A percentile compares a stretch with the other conserved stretches of the same genome.
Evolutionary conservation across 106 monocot genomes (phyloP).

Genomic region (Acanthochlamys bracteata): DNA sequence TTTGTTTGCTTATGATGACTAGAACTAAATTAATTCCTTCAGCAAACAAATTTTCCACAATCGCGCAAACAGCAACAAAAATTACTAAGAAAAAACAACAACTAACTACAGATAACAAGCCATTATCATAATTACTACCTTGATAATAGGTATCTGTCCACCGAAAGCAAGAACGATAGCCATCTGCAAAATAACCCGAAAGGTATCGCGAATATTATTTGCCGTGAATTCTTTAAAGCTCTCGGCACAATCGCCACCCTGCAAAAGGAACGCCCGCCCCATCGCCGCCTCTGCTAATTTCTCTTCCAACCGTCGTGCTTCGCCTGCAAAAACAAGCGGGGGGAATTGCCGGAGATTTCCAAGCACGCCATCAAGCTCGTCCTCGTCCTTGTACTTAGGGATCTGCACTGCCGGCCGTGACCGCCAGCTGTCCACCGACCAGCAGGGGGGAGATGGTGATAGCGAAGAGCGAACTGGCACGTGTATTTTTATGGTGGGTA

Average conservation of each 20-base stretch:
- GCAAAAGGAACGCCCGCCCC: conserved; percentile 58
- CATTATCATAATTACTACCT: conserved; percentile 27
- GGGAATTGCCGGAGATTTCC: conserved; percentile 22
- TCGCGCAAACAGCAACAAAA: too few species aligned
- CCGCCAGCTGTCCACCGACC: conserved; percentile 38
- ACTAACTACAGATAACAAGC: too few species aligned
- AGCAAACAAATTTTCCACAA: too few species aligned
- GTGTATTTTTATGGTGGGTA: background rate
- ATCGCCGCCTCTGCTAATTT: conserved; percentile 54
- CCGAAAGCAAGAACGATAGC: conserved; percentile 44
- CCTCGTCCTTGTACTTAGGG: conserved; percentile 36
- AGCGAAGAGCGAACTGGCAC: background rate
- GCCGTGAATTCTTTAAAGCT: conserved; percentile 81
- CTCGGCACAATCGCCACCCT: conserved; percentile 83
- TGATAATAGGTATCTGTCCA: conserved; percentile 59
- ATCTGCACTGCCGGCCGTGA: conserved; percentile 34
- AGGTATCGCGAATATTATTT: conserved; percentile 68
- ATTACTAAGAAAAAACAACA: too few species aligned
- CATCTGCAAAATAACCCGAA: conserved; percentile 60
- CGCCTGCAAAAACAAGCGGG: conserved; percentile 74
- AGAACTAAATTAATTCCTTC: too few species aligned
- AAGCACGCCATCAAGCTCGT: conserved; percentile 26
- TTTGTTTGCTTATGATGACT: too few species aligned
- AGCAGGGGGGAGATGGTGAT: background rate
- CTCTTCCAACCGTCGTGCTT: conserved; percentile 70